phyloP scores from a whole-genome alignment of 345 rosid species.

The Gossypium stocksii region DNA sequence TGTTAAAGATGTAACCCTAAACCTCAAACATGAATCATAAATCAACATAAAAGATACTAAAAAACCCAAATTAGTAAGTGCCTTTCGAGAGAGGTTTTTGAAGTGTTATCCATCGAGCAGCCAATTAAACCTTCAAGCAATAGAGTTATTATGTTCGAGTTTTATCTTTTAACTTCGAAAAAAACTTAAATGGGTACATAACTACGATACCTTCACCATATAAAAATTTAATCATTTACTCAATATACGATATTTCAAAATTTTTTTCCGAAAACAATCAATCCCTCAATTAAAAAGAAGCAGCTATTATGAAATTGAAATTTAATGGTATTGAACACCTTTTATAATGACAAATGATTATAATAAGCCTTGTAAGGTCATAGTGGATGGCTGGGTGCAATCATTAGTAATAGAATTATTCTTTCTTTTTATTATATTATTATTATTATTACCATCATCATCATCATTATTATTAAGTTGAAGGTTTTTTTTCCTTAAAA shows the following conservation, averaged over 20 bases:
- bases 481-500: background rate
- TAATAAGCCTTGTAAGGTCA: background rate
- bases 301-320: background rate
- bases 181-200: no score
- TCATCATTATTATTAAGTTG: background rate
- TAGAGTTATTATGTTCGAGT: no score
- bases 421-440: background rate
- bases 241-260: no score
- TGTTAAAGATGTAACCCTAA: no score
- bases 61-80: rapidly evolving
- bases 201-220: no score
- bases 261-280: no score
- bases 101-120: rapidly evolving
- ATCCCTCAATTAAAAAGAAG: no score
- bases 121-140: no score
- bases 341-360: background rate
- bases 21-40: no score
- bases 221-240: no score
- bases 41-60: no score
- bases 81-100: rapidly evolving
- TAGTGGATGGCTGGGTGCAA: background rate
- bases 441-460: background rate
- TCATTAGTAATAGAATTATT: background rate
- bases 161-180: no score
- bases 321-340: background rate